phyloP scores from a whole-genome alignment of 73 alveolate species.

The Tetrahymena thermophila region DNA sequence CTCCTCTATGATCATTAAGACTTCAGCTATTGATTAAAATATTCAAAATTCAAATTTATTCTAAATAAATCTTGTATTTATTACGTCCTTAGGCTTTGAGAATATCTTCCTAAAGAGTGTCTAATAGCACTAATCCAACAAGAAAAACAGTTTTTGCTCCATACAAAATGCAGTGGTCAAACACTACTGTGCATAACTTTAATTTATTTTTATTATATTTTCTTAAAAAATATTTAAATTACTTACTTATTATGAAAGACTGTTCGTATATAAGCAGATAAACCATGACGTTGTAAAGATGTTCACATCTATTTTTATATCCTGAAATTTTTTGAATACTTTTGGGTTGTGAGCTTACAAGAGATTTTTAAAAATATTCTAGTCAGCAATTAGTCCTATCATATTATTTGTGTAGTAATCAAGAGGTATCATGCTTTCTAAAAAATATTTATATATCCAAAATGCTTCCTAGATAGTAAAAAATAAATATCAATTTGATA shows the following conservation, averaged over 20 bases:
- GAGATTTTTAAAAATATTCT: not conserved
- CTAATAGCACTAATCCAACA: not conserved
- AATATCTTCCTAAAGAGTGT: not conserved
- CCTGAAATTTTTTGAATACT: not conserved
- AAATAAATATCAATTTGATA: too few relatives aligned
- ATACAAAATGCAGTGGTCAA: not conserved
- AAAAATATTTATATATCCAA: not conserved
- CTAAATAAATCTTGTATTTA: not conserved
- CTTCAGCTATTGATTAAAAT: not conserved
- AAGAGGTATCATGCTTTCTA: not conserved
- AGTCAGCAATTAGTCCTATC: not conserved
- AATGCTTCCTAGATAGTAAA: not conserved
- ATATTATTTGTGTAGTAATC: not conserved
- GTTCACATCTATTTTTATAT: not conserved
- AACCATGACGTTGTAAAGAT: not conserved
- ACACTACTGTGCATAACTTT: not conserved
- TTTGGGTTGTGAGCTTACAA: not conserved
- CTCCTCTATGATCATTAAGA: not conserved
- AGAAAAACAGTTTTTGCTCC: not conserved
- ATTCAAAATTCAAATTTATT: not conserved
- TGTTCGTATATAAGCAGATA: not conserved
- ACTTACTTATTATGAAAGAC: not conserved
- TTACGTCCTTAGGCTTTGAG: not conserved
- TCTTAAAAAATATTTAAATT: too few relatives aligned
- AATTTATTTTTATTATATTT: not conserved